phyloP scores from a whole-genome alignment of 768 basidiomycete genomes.

The Dioszegia hungarica region DNA sequence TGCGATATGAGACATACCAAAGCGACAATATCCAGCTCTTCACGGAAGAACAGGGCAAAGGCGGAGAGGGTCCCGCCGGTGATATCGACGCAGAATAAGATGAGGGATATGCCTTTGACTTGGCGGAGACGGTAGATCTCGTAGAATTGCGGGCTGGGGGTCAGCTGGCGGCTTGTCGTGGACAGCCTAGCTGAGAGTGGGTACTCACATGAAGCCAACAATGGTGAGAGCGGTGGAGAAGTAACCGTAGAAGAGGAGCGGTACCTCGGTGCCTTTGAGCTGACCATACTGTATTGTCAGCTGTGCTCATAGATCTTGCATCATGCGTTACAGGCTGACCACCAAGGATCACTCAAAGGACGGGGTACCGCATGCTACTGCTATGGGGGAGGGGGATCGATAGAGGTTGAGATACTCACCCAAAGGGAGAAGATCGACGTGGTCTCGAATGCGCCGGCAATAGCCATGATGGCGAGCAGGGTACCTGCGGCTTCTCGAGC shows the following conservation, averaged over 20 bases:
- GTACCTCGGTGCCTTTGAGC: constrained; percentile 46
- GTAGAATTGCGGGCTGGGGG: constrained; percentile 60
- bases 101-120: constrained; percentile 59
- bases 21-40: constrained; percentile 60
- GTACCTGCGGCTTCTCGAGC: constrained; percentile 42
- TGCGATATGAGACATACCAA: constrained; percentile 49
- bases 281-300: constrained; percentile 47
- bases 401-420: too few species aligned
- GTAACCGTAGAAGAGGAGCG: constrained; percentile 60
- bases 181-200: too few species aligned
- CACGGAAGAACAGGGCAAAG: constrained; percentile 62
- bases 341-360: too few species aligned
- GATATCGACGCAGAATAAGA: constrained; percentile 65
- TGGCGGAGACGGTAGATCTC: constrained; percentile 61
- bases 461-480: constrained; percentile 49
- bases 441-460: constrained; percentile 58
- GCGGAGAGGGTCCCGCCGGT: constrained; percentile 64
- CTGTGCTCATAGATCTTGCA: neutral
- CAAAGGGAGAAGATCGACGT: constrained; percentile 58
- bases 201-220: constrained; percentile 52
- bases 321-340: too few species aligned
- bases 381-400: too few species aligned
- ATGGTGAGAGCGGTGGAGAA: constrained; percentile 59
- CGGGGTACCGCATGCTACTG: too few species aligned
- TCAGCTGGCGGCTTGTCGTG: neutral